Base-by-base conservation (phyloP, 176 grass and related monocot genomes). In the Aegilops bicornis region DNA sequence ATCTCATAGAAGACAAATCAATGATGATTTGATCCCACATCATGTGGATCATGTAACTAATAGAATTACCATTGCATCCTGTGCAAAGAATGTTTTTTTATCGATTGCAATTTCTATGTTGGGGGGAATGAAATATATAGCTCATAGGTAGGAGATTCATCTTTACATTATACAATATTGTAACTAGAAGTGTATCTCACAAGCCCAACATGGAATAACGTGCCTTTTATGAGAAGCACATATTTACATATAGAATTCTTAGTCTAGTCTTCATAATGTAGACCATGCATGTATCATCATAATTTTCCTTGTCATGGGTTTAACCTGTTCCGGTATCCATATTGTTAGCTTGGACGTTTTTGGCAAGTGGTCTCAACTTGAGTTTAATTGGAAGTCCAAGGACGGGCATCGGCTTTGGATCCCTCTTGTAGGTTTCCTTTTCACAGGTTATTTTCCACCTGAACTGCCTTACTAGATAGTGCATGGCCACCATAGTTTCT, bases 401-500 rank as follows among this genome's bases (percentile, higher is more conserved):
- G 11, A 63, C 0, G 30, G 88, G 88, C 2, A n/a, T 63, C 0
- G 88, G 88, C 36, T 82, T 86, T 6, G 88, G 88, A 60, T 90
- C 88, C 71, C 80, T 86, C 45, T 0, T 78, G 54, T 78, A 90
- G 2, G 64, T 36, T 82, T 90, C 78, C 17, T 90, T 50, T 54
- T 40, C 70, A 48, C 8, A 40, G n/a, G 66, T 66, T 17, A 92
- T 20, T 25, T 47, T 83, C 90, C 90, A 89, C 35, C 52, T 79
- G 79, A 86, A 92, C 11, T 43, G 75, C 10, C 42, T 86, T 47
- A 86, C 87, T 0, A 89, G n/a, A 13, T 89, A 83, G 66, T 89
- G 83, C 79, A 92, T 89, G 33, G 14, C 80, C 3, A 92, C 73
- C 65, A 89, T 43, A 31, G 79, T 89, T 61, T 92, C 86, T 8